phyloP scores from a whole-genome alignment of 1,139 yeast genomes.

The Debaryomyces singareniensis region DNA sequence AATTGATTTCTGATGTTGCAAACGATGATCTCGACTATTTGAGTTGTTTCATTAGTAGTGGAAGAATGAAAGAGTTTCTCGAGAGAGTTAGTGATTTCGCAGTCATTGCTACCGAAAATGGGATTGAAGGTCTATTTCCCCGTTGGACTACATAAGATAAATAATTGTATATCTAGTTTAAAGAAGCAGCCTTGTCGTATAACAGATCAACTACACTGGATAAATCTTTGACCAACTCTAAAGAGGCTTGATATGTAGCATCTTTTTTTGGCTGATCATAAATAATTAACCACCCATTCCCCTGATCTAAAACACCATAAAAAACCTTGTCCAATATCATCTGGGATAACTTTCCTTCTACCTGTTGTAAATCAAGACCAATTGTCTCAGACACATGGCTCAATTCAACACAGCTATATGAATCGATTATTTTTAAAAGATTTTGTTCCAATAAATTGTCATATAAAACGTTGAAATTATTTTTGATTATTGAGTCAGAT shows the following conservation, averaged over 20 bases:
- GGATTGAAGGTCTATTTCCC: constrained; percentile 28
- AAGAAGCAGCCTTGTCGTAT: constrained; percentile 86
- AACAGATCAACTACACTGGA: constrained; percentile 84
- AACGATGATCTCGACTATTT: constrained; percentile 37
- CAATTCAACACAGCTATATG: constrained; percentile 90
- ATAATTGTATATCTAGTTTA: constrained; percentile 33
- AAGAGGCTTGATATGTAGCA: constrained; percentile 81
- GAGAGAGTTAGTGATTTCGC: constrained; percentile 52
- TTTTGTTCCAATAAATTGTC: constrained; percentile 92
- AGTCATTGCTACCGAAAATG: constrained; percentile 39
- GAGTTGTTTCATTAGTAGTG: constrained; percentile 51
- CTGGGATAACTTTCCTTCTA: constrained; percentile 91
- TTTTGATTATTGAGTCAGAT: constrained; percentile 81
- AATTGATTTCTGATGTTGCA: constrained; percentile 48
- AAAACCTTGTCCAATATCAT: constrained; percentile 94
- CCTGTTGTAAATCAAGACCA: constrained; percentile 82
- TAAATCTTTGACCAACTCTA: constrained; percentile 82
- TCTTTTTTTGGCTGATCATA: constrained; percentile 88
- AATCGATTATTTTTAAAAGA: constrained; percentile 89
- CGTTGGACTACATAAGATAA: constrained; percentile 5
- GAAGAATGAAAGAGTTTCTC: constrained; percentile 59
- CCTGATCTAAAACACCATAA: constrained; percentile 95
- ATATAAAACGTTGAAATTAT: constrained; percentile 88
- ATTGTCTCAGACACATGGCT: constrained; percentile 82
- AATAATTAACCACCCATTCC: constrained; percentile 93